phyloP scores from a whole-genome alignment of 1,284 basidiomycete species.

The Microbotryomycetes sp. region DNA sequence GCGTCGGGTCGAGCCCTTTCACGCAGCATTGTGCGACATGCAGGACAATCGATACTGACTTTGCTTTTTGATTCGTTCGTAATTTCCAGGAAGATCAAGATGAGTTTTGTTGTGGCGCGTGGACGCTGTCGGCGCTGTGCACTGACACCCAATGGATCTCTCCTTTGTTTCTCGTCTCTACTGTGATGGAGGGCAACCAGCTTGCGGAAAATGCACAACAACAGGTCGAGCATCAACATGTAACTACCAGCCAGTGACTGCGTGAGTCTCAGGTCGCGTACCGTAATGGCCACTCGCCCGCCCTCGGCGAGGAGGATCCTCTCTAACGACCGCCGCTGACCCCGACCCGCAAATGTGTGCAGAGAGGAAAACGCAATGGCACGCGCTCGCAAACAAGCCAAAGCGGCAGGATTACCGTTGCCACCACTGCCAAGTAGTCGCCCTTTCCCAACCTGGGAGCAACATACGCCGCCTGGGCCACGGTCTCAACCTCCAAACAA shows the following conservation, averaged over 20 bases:
- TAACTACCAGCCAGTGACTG: not conserved
- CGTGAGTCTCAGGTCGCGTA: too few species aligned
- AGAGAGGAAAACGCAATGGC: slow-evolving; percentile 7
- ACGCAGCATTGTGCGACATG: not conserved
- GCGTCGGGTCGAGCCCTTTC: not conserved
- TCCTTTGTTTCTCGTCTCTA: not conserved
- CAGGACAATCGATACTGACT: not conserved
- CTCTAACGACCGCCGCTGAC: not conserved
- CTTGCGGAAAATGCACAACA: not conserved
- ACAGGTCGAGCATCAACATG: not conserved
- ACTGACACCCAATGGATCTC: not conserved
- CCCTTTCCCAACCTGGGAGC: not conserved
- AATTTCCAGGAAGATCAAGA: not conserved
- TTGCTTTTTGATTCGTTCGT: not conserved
- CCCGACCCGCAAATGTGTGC: not conserved
- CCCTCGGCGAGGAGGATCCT: not conserved
- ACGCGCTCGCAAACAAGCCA: slow-evolving; percentile 5
- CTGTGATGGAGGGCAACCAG: not conserved
- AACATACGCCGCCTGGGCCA: too few species aligned
- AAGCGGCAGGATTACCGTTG: not conserved
- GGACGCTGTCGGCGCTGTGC: too few species aligned
- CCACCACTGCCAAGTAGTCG: not conserved
- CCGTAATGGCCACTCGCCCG: not conserved
- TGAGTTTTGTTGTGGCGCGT: too few species aligned
- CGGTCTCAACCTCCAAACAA: not conserved